These are phyloP conservation scores for Vigna reflexopilosa DNA, from an alignment of 306 rosid genomes.

Conservation along the genomic window DNA sequence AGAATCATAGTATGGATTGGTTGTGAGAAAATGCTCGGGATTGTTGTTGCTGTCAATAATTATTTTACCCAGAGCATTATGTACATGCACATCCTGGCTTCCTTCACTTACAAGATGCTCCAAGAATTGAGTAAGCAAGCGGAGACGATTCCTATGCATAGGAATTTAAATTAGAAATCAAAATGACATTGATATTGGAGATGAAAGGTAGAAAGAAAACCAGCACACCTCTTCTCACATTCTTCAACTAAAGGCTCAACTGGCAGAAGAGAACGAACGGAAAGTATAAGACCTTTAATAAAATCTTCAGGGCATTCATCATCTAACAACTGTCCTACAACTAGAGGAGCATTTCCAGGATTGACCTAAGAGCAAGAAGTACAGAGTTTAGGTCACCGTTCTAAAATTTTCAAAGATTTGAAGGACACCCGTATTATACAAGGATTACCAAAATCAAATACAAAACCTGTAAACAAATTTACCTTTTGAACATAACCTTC, in stretches of 20 bases:
- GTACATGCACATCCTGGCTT: constrained; percentile 98
- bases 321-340: constrained; percentile 93
- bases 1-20: constrained; percentile 97
- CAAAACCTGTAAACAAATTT: constrained; percentile 54
- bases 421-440: constrained; percentile 29
- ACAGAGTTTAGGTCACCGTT: constrained; percentile 34
- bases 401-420: neutral
- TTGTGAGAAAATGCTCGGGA: constrained; percentile 97
- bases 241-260: constrained; percentile 97
- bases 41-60: constrained; percentile 95
- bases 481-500: constrained; percentile 99
- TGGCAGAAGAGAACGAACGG: constrained; percentile 97
- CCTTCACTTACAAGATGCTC: constrained; percentile 99
- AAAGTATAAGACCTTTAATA: constrained; percentile 92
- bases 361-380: constrained; percentile 69
- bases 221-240: constrained; percentile 89
- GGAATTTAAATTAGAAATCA: constrained; percentile 30
- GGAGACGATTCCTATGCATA: constrained; percentile 83
- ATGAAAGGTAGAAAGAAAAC: constrained; percentile 37
- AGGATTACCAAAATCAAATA: constrained; percentile 37
- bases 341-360: constrained; percentile 94
- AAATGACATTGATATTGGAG: constrained; percentile 20
- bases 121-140: constrained; percentile 91
- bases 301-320: constrained; percentile 99
- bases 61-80: constrained; percentile 95